Conservation (phyloP, 805 yeast genomes). For the Metschnikowia proteae region DNA sequence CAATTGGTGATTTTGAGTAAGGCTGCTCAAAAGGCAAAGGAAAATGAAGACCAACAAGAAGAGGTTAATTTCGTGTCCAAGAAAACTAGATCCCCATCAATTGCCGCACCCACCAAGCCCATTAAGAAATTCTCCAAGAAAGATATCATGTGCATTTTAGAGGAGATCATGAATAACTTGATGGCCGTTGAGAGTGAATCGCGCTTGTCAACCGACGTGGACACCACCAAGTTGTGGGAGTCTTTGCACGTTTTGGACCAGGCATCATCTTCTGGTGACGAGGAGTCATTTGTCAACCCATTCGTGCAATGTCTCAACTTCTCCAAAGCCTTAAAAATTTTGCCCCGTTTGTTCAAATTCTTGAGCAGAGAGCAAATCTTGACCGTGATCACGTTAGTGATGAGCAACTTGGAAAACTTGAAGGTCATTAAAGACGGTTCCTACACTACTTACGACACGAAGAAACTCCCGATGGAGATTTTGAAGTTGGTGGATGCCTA, state of each 20-base stretch:
- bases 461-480: constrained; percentile 51
- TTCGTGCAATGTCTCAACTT: constrained; percentile 78
- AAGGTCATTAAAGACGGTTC: constrained; percentile 77
- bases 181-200: constrained; percentile 70
- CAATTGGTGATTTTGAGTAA: constrained; percentile 63
- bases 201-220: constrained; percentile 32
- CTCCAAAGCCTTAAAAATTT: constrained; percentile 83
- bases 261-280: constrained; percentile 48
- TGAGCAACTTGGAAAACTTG: constrained; percentile 75
- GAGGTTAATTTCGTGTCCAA: constrained; percentile 17
- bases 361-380: constrained; percentile 71
- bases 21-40: constrained; percentile 42
- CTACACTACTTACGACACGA: constrained; percentile 56
- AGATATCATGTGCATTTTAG: constrained; percentile 62
- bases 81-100: constrained; percentile 29
- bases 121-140: constrained; percentile 35
- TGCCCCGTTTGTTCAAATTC: constrained; percentile 85
- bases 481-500: constrained; percentile 68
- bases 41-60: constrained; percentile 20
- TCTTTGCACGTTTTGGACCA: constrained; percentile 70
- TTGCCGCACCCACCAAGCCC: constrained; percentile 31
- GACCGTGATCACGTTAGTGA: constrained; percentile 70
- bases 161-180: constrained; percentile 71
- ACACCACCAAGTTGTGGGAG: constrained; percentile 60
- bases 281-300: constrained; percentile 56